Base-by-base conservation (phyloP, 1,284 basidiomycete genomes). In the Ustilago trichophora region DNA sequence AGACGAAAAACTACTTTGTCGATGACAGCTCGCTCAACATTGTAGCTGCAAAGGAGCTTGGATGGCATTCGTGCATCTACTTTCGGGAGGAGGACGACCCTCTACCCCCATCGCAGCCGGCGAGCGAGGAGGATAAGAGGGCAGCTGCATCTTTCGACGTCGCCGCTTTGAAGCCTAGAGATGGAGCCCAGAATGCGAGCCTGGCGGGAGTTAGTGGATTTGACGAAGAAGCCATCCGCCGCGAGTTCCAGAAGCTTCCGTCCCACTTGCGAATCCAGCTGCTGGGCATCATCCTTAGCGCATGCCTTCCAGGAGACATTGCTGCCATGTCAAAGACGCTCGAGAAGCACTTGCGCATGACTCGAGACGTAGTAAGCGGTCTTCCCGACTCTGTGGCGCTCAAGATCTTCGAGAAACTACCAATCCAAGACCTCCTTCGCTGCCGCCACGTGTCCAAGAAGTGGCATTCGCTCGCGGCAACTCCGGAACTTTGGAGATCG, bases 291-390 rank as follows among this genome's bases (percentile, higher is more conserved):
- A 53, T 76, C 16, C 49, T 77, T 12, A 52, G 66, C 27, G 69
- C 72, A 18, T 69, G 72, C 40, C 46, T 73, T 16, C 70, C 72
- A 10, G 73, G 65, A 12, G 77, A 80, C 36, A 65, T 77, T 21
- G 55, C 55, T 1, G 31, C 49, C 24, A 71, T 79, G 62, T 45
- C 53, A 3, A 52, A 49, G 16, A 54, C 92, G 6, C 86, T 95
- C 16, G 87, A 93, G 80, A 90, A 90, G 80, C 92, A 93, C 71
- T 86, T 87, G 38, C 87, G 86, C 69, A 88, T 88, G 19, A 90
- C 90, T 6, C 90, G 90, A 73, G 93, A 94, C 73, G 86, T 94
- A 45, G 83, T 94, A 31, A 89, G 89, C 11, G 85, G 86, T 38
- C 84, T 95, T 15, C 86, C 89, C 0, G 88, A 89, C 0, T 84